Percentiles rank a stretch among this genome's conserved stretches.
These are phyloP conservation scores for Yarrowia osloensis DNA, from an alignment of 805 yeast species.

Conservation along the genomic window DNA sequence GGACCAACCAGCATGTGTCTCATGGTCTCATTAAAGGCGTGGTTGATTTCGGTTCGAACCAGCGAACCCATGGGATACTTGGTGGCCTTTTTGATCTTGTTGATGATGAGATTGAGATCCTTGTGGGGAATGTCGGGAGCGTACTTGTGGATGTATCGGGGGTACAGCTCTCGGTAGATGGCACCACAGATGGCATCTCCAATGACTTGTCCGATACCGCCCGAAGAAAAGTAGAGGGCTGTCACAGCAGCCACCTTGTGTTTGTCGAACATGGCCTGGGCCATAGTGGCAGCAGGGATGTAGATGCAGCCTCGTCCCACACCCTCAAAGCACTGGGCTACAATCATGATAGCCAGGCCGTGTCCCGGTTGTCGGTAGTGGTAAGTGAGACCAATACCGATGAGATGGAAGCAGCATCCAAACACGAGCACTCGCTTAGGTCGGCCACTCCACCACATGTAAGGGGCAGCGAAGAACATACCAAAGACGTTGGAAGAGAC, in stretches of 20 bases:
- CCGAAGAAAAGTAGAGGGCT: not conserved
- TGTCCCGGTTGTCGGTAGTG: not conserved
- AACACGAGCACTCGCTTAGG: constrained; percentile 2
- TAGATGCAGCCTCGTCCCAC: constrained; percentile 16
- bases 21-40: constrained; percentile 24
- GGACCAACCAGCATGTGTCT: constrained; percentile 15
- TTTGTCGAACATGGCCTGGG: constrained; percentile 20
- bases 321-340: constrained; percentile 20
- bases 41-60: constrained; percentile 14
- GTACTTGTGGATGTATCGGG: constrained; percentile 18
- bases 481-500: constrained; percentile 14
- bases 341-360: constrained; percentile 10
- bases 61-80: constrained; percentile 23
- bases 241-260: constrained; percentile 16
- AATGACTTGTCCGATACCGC: constrained; percentile 12
- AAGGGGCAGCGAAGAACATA: constrained; percentile 1
- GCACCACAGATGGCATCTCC: constrained; percentile 21
- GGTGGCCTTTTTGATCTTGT: constrained; percentile 24
- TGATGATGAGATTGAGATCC: constrained; percentile 8
- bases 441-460: constrained; percentile 16
- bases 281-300: constrained; percentile 14
- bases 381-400: constrained; percentile 16
- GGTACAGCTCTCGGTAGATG: constrained; percentile 17
- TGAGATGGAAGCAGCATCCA: constrained; percentile 11
- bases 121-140: constrained; percentile 10